Conservation (phyloP, 768 basidiomycete genomes). For the Gyrodon lividus region DNA sequence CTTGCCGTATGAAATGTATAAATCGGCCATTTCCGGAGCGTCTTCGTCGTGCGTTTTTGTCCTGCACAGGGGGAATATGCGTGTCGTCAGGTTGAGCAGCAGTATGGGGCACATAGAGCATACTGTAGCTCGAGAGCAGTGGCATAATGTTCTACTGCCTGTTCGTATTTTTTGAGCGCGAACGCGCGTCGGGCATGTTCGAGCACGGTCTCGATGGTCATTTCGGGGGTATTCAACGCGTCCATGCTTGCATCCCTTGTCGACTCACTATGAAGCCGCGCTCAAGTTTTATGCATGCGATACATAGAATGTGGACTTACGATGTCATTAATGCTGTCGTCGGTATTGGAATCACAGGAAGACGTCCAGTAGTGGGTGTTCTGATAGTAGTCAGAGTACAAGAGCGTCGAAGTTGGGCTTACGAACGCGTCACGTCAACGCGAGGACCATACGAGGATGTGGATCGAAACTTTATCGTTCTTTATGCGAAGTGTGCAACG, state of each 20-base stretch:
- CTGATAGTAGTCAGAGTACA: not conserved
- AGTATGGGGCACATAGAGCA: slow-evolving; percentile 34
- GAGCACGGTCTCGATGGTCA: slow-evolving; percentile 54
- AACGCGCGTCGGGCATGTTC: slow-evolving; percentile 87
- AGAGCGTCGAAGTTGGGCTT: not conserved
- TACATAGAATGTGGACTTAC: slow-evolving; percentile 14
- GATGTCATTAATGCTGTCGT: slow-evolving; percentile 17
- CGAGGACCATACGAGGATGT: not conserved
- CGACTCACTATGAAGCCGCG: slow-evolving; percentile 9
- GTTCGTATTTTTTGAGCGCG: slow-evolving; percentile 82
- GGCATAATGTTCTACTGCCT: slow-evolving; percentile 82
- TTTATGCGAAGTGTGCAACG: not conserved
- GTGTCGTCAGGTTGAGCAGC: slow-evolving; percentile 12
- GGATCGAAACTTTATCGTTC: not conserved
- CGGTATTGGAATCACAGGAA: not conserved
- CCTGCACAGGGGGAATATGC: slow-evolving; percentile 38
- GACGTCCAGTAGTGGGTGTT: too few species aligned
- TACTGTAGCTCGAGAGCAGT: slow-evolving; percentile 82
- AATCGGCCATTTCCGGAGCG: slow-evolving; percentile 79
- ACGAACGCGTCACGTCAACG: slow-evolving; percentile 12
- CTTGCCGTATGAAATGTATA: slow-evolving; percentile 90
- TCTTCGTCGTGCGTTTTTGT: slow-evolving; percentile 76
- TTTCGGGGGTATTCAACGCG: slow-evolving; percentile 21
- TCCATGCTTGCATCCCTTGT: slow-evolving; percentile 17
- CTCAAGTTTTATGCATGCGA: too few species aligned